Base-by-base conservation (phyloP, 1,284 basidiomycete species). In the Malassezia equina region DNA sequence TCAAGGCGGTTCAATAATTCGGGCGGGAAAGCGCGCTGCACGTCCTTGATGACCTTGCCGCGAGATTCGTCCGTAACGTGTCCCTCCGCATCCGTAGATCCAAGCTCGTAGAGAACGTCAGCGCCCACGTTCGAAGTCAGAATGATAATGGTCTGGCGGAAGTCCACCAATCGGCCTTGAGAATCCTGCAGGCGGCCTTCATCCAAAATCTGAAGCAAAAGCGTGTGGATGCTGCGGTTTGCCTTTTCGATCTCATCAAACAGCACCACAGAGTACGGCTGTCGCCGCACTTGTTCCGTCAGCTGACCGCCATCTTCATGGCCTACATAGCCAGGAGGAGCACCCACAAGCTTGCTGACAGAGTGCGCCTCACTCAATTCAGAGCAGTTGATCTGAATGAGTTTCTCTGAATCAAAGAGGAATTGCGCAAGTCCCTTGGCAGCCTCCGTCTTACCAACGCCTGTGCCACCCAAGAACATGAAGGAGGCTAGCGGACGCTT, bases 1-100 rank as follows among this genome's bases (percentile, higher is more conserved):
- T 93, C 89, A 50, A 93, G 80, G 11, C 89, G 84, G 74, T 93
- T 91, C 54, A 90, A 80, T 1, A 95, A 80, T 75, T 95, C 90
- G 0, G 90, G 90, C 15, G 88, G 84, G 55, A 64, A 42, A 28
- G 56, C 52, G 28, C 44, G 41, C 4, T 82, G 78, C 0, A 88
- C 86, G 28, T 85, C 80, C 54, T 82, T 80, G 21, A 91, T 77
- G n/a, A 95, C 88, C 58, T 83, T 79, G 4, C 80, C 72, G 49
- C 80, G 81, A 12, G 88, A 84, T 46, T 79, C 77, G 1, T 78
- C 70, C 0, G 83, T 86, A 17, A 93, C 81, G 2, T 81, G 73
- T 1, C 89, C 90, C 40, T 54, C 54, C 6, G 72, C 73, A 48
- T 83, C 80, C 28, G 81, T 84, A 0, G 88, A 81, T 0, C 81